Percentiles rank a stretch among this genome's conserved stretches.
These are phyloP conservation scores for Paramecium sexaurelia DNA, from an alignment of 73 alveolate genomes.

Conservation along the genomic window DNA sequence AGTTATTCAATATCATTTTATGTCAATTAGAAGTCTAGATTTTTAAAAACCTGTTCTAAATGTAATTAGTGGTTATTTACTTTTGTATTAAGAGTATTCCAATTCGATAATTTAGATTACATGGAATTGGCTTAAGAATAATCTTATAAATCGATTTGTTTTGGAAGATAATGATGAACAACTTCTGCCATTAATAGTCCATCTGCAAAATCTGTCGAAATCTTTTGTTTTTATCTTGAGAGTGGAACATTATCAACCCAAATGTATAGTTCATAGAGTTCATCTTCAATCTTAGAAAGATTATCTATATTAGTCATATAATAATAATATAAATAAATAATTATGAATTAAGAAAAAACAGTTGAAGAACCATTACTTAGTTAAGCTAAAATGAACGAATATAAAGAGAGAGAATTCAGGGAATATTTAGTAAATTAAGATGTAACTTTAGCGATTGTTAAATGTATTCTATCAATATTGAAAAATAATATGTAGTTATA, in stretches of 20 bases:
- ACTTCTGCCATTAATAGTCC: slow-evolving; percentile 90
- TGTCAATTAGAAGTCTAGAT: slow-evolving; percentile 88
- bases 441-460: slow-evolving; percentile 25
- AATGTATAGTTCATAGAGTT: slow-evolving; percentile 82
- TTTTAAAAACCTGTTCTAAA: slow-evolving; percentile 81
- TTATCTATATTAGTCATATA: slow-evolving; percentile 46
- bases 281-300: slow-evolving; percentile 80
- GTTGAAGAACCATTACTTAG: slow-evolving; percentile 20
- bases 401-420: slow-evolving; percentile 39
- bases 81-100: slow-evolving; percentile 92
- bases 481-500: background rate
- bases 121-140: slow-evolving; percentile 79
- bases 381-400: slow-evolving; percentile 23
- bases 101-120: slow-evolving; percentile 80
- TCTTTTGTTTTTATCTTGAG: slow-evolving; percentile 89
- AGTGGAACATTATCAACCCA: slow-evolving; percentile 98
- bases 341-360: slow-evolving; percentile 5
- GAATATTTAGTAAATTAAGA: slow-evolving; percentile 24
- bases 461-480: background rate
- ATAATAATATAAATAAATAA: background rate
- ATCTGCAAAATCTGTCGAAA: slow-evolving; percentile 93
- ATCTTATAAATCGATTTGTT: slow-evolving; percentile 85
- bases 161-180: slow-evolving; percentile 81
- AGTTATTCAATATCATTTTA: slow-evolving; percentile 82
- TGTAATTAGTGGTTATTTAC: background rate